Percentiles rank a stretch among this genome's conserved stretches.
phyloP scores from a whole-genome alignment of 805 yeast species.

The Candida takata region DNA sequence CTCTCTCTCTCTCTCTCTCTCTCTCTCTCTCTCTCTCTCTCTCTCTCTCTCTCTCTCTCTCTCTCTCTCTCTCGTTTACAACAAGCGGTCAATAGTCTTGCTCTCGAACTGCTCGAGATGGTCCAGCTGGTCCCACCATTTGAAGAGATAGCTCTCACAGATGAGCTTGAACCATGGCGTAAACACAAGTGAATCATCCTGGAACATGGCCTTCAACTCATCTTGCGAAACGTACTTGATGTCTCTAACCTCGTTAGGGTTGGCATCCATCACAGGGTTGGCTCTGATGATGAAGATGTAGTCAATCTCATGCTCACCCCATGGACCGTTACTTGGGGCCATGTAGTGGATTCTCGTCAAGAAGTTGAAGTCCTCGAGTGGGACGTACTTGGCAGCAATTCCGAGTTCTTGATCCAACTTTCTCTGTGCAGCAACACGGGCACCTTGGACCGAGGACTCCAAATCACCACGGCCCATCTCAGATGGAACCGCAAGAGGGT shows the following conservation, averaged over 20 bases:
- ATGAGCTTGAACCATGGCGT: slow-evolving; percentile 99
- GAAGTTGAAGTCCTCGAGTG: slow-evolving; percentile 65
- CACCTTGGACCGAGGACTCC: slow-evolving; percentile 64
- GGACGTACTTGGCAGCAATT: slow-evolving; percentile 51
- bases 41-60: no score
- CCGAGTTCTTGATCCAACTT: slow-evolving; percentile 93
- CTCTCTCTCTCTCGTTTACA: no score
- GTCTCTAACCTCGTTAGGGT: slow-evolving; percentile 84
- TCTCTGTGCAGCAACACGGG: slow-evolving; percentile 81
- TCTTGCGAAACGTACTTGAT: slow-evolving; percentile 61
- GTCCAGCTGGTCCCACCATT: slow-evolving; percentile 87
- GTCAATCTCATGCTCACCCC: slow-evolving; percentile 99
- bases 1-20: no score
- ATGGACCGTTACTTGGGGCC: slow-evolving; percentile 72
- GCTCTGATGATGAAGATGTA: slow-evolving; percentile 77
- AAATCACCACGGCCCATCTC: slow-evolving; percentile 64
- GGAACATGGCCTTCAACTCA: slow-evolving; percentile 71
- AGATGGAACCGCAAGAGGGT: slow-evolving; percentile 77
- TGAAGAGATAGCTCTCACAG: slow-evolving; percentile 81
- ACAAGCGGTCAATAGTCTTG: slow-evolving; percentile 27
- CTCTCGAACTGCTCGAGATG: slow-evolving; percentile 43
- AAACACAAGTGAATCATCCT: slow-evolving; percentile 57
- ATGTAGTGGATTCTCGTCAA: slow-evolving; percentile 92
- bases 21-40: no score
- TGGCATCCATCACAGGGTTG: slow-evolving; percentile 43